A percentile compares a stretch with the other conserved stretches of the same genome.
These are phyloP conservation scores for Domatiomyces globalis DNA, from an alignment of 2,329 filamentous ascomycete species.

Conservation along the genomic window DNA sequence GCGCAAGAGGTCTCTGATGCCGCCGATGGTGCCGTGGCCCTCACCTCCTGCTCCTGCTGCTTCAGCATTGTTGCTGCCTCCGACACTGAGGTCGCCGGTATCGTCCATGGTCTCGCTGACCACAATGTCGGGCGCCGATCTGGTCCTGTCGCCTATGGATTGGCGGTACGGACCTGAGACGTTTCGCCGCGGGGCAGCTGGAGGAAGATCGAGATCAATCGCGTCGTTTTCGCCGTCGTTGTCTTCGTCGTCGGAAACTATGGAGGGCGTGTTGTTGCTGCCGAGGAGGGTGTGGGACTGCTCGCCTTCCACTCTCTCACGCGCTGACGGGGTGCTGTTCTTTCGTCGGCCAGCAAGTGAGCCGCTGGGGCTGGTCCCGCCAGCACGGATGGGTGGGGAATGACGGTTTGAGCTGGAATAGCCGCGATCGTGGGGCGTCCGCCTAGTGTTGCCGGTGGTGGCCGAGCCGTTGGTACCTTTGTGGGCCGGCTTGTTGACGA, in stretches of 20 bases:
- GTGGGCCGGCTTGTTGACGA: constrained; percentile 28
- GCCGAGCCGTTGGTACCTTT: constrained; percentile 20
- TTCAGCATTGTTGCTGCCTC: constrained; percentile 8
- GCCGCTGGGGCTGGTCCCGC: constrained; percentile 10
- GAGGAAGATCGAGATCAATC: constrained; percentile 46
- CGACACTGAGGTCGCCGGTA: constrained; percentile 4
- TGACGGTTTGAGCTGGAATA: constrained; percentile 45
- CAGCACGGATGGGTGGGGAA: constrained; percentile 29
- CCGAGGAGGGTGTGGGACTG: constrained; percentile 39
- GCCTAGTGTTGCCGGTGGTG: not conserved
- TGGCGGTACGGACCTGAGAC: constrained; percentile 17
- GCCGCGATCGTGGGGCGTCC: constrained; percentile 25
- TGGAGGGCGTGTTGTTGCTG: constrained; percentile 23
- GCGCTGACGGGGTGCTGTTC: constrained; percentile 35
- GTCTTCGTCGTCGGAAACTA: not conserved
- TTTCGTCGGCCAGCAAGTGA: constrained; percentile 32
- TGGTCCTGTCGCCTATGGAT: constrained; percentile 1
- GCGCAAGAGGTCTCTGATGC: constrained; percentile 66
- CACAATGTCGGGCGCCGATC: constrained; percentile 12
- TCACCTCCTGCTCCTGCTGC: constrained; percentile 14
- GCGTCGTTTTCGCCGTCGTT: constrained; percentile 36
- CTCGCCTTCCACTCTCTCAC: constrained; percentile 32
- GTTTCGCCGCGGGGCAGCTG: constrained; percentile 32
- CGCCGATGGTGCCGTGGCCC: constrained; percentile 24
- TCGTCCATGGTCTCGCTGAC: constrained; percentile 6